Conservation (phyloP, 257 asterid species). For the Fraxinus americana region DNA sequence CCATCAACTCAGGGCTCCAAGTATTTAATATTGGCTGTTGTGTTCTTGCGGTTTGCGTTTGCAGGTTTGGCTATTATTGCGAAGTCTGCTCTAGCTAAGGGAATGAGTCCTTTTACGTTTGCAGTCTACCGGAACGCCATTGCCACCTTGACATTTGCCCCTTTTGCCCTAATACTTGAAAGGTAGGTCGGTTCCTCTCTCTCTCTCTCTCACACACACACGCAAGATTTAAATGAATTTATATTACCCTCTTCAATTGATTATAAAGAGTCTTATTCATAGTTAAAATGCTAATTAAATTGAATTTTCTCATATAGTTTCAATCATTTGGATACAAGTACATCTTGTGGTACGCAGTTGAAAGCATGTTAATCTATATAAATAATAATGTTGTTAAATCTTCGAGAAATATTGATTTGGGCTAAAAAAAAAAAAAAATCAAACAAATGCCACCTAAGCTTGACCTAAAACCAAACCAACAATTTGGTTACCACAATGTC, state of each 20-base stretch:
- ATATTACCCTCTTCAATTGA: not conserved
- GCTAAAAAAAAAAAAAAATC: too few relatives aligned
- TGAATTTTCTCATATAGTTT: not conserved
- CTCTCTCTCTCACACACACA: not conserved
- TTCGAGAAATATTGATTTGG: too few relatives aligned
- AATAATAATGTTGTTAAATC: too few relatives aligned
- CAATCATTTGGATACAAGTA: too few relatives aligned
- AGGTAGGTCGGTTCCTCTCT: constrained; percentile 26
- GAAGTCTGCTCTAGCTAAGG: constrained; percentile 60
- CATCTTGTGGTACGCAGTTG: too few relatives aligned
- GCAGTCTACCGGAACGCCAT: constrained; percentile 59
- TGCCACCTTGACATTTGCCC: constrained; percentile 57
- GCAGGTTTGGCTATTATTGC: constrained; percentile 69
- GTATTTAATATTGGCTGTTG: constrained; percentile 33
- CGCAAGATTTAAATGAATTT: too few relatives aligned
- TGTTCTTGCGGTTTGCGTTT: constrained; percentile 58
- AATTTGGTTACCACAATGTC: too few relatives aligned
- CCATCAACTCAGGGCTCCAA: too few relatives aligned
- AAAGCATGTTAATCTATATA: too few relatives aligned
- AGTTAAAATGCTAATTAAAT: not conserved
- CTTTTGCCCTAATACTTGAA: constrained; percentile 64
- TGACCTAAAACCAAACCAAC: too few relatives aligned
- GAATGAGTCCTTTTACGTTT: constrained; percentile 63
- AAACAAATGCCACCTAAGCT: too few relatives aligned
- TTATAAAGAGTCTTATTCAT: too few relatives aligned